Percentiles rank a stretch among this genome's conserved stretches.
phyloP scores from a whole-genome alignment of 257 asterid genomes.

The Plantago elongata region DNA sequence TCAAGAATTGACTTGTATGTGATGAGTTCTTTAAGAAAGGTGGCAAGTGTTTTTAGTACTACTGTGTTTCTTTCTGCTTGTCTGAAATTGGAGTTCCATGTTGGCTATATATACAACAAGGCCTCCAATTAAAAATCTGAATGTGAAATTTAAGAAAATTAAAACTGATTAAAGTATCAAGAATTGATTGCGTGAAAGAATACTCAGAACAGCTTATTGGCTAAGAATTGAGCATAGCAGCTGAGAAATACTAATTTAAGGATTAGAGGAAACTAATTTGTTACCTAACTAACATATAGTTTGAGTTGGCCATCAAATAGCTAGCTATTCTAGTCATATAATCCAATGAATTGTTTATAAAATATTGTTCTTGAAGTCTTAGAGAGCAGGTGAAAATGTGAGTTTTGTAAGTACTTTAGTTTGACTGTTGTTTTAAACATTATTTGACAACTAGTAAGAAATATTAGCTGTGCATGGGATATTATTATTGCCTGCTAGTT shows the following conservation, averaged over 20 bases:
- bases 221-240: background rate
- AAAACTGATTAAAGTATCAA: background rate
- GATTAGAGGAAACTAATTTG: constrained; percentile 1
- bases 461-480: too few species aligned
- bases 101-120: constrained; percentile 3
- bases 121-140: background rate
- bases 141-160: background rate
- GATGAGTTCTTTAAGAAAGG: background rate
- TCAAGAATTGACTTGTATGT: background rate
- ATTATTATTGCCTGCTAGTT: too few species aligned
- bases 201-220: constrained; percentile 16
- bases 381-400: too few species aligned
- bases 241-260: background rate
- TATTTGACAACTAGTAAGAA: too few species aligned
- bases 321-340: too few species aligned
- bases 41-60: constrained; percentile 9
- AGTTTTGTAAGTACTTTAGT: too few species aligned
- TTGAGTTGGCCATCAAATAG: constrained; percentile 9
- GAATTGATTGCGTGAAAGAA: constrained; percentile 35
- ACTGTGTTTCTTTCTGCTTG: constrained; percentile 9
- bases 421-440: too few species aligned
- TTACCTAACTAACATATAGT: constrained; percentile 3
- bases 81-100: background rate
- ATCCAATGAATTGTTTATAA: too few species aligned
- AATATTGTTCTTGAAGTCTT: too few species aligned